Evolutionary conservation across 1,139 yeast species (phyloP).

Genomic region (Yamadazyma sp.): DNA sequence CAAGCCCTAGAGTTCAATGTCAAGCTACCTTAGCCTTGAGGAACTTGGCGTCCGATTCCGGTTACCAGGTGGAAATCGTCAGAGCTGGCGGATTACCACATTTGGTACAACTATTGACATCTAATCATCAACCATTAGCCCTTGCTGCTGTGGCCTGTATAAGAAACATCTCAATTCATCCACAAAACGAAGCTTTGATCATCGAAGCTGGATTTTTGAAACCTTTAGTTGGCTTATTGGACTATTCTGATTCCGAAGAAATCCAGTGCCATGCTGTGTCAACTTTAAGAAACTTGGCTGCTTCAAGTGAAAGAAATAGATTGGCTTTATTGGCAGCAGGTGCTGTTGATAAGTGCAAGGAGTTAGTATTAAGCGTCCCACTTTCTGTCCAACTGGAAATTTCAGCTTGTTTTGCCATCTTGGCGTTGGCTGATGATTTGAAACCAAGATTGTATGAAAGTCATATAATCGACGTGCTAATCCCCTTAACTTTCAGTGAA

Average conservation of each 20-base stretch:
- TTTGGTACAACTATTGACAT: constrained; percentile 80
- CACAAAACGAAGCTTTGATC: constrained; percentile 90
- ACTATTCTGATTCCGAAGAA: constrained; percentile 87
- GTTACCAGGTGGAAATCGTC: constrained; percentile 92
- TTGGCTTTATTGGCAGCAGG: constrained; percentile 91
- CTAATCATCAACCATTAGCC: constrained; percentile 88
- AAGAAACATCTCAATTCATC: constrained; percentile 94
- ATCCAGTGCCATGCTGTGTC: constrained; percentile 98
- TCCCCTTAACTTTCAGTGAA: constrained; percentile 84
- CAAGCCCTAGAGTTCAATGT: constrained; percentile 92
- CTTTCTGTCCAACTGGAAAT: constrained; percentile 92
- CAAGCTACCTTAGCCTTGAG: constrained; percentile 96
- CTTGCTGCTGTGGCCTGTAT: constrained; percentile 98
- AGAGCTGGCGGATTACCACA: constrained; percentile 95
- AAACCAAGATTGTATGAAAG: constrained; percentile 82
- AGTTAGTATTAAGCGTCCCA: constrained; percentile 79
- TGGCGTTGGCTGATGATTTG: constrained; percentile 94
- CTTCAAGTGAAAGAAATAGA: constrained; percentile 90
- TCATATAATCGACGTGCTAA: constrained; percentile 83
- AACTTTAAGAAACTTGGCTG: constrained; percentile 92
- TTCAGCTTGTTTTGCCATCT: constrained; percentile 94
- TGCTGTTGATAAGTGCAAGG: constrained; percentile 91
- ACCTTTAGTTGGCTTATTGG: constrained; percentile 84
- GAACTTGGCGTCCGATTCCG: constrained; percentile 91
- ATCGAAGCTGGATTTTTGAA: constrained; percentile 94